Conservation (phyloP, 495 filamentous ascomycete species). For the Aspergillus haitiensis region DNA sequence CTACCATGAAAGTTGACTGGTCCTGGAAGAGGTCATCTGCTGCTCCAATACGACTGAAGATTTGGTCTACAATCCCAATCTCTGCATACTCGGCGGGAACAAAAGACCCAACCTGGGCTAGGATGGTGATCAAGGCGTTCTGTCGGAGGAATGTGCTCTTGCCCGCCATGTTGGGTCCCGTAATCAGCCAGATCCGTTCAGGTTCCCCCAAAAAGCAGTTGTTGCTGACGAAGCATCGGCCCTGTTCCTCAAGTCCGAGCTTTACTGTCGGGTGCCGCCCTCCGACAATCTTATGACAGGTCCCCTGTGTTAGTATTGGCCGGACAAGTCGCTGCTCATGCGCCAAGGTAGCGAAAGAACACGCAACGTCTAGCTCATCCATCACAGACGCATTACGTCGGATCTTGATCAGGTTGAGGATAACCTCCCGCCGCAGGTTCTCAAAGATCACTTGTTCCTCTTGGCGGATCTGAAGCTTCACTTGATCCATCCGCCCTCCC, state of each 20-base stretch:
- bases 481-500: constrained; percentile 70
- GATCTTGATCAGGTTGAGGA: constrained; percentile 75
- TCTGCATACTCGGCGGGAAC: constrained; percentile 84
- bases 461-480: constrained; percentile 69
- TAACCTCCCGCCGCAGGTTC: constrained; percentile 68
- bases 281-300: constrained; percentile 66
- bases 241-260: constrained; percentile 72
- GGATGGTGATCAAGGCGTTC: constrained; percentile 88
- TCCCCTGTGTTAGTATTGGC: constrained; percentile 63
- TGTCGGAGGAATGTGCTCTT: constrained; percentile 95
- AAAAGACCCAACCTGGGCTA: constrained; percentile 89
- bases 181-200: constrained; percentile 83
- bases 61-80: constrained; percentile 84
- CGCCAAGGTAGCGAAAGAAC: constrained; percentile 78
- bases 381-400: constrained; percentile 85
- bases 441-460: constrained; percentile 79
- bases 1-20: constrained; percentile 89
- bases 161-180: constrained; percentile 98
- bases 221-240: constrained; percentile 80
- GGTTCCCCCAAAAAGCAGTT: constrained; percentile 74
- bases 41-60: constrained; percentile 89
- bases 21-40: constrained; percentile 89
- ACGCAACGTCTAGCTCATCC: constrained; percentile 87
- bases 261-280: constrained; percentile 91
- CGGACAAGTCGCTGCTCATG: constrained; percentile 69